Evolutionary conservation across 306 rosid species (phyloP).

Genomic region (Quillaja saponaria): DNA sequence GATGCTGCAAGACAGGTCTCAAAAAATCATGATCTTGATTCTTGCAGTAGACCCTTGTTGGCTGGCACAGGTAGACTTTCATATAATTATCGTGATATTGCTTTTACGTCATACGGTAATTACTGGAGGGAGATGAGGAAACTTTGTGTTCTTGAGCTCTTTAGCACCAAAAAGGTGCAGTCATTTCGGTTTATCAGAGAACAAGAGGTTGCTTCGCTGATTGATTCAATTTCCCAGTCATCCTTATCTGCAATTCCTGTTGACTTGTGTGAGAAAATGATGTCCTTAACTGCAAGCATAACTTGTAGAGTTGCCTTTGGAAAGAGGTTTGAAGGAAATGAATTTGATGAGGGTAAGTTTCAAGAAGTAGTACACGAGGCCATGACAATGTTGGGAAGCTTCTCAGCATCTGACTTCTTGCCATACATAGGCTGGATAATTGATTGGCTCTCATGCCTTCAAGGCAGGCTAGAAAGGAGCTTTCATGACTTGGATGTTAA

Average conservation of each 20-base stretch:
- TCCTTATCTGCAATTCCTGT: constrained; percentile 11
- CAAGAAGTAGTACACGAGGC: constrained; percentile 11
- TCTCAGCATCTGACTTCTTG: constrained; percentile 19
- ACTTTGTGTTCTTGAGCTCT: constrained; percentile 33
- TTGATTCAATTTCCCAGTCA: constrained; percentile 8
- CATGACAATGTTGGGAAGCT: constrained; percentile 31
- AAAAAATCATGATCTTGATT: constrained; percentile 32
- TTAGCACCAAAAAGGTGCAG: constrained; percentile 25
- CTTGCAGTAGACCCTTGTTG: constrained; percentile 32
- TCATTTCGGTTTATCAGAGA: too few relatives aligned
- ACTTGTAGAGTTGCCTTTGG: constrained; percentile 35
- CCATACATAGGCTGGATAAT: constrained; percentile 25
- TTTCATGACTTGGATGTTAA: constrained; percentile 34
- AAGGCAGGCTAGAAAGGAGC: constrained; percentile 32
- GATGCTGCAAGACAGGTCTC: constrained; percentile 33
- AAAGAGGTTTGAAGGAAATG: constrained; percentile 1
- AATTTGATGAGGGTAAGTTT: constrained; percentile 12
- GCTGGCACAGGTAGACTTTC: constrained; percentile 3
- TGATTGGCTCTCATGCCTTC: constrained; percentile 33
- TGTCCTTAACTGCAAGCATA: constrained; percentile 9
- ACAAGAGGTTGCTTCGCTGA: constrained; percentile 8
- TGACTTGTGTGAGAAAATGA: constrained; percentile 12
- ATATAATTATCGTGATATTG: constrained; percentile 18
- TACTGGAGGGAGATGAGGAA: constrained; percentile 50
- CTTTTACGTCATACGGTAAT: constrained; percentile 36